A percentile compares a stretch with the other conserved stretches of the same genome.
phyloP scores from a whole-genome alignment of 768 basidiomycete genomes.

The Zangia roseola region DNA sequence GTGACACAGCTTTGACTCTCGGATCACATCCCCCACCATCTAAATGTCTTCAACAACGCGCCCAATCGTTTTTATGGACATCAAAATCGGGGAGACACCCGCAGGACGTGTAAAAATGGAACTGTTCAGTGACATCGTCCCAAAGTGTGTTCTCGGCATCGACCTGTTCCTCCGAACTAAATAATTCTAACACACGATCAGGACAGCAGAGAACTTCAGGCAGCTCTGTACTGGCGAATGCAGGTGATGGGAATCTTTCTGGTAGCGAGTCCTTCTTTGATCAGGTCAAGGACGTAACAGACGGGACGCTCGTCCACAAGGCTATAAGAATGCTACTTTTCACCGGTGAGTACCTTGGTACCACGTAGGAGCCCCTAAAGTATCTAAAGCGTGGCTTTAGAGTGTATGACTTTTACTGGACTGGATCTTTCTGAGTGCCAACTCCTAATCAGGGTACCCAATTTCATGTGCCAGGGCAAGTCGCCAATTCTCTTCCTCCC shows the following conservation, averaged over 20 bases:
- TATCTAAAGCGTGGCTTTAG: slow-evolving; percentile 36
- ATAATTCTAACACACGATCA: slow-evolving; percentile 30
- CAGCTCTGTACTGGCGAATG: slow-evolving; percentile 98
- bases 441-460: slow-evolving; percentile 58
- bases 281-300: slow-evolving; percentile 18
- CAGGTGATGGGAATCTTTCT: slow-evolving; percentile 48
- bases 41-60: slow-evolving; percentile 53
- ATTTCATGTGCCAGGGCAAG: slow-evolving; percentile 94
- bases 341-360: slow-evolving; percentile 68
- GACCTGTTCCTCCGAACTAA: background rate
- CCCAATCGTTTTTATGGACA: slow-evolving; percentile 96
- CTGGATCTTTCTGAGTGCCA: background rate
- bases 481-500: background rate
- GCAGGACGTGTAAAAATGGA: slow-evolving; percentile 97
- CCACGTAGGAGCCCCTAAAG: slow-evolving; percentile 1
- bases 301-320: slow-evolving; percentile 76
- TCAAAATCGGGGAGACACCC: slow-evolving; percentile 94
- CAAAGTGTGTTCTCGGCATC: slow-evolving; percentile 60
- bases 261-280: slow-evolving; percentile 1
- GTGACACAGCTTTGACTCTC: no score
- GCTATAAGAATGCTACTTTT: slow-evolving; percentile 89
- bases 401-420: slow-evolving; percentile 53
- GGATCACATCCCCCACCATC: background rate
- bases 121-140: slow-evolving; percentile 91
- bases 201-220: slow-evolving; percentile 97